Evolutionary conservation across 2,329 filamentous ascomycete species (phyloP).

Genomic region (Penicillium sp.): DNA sequence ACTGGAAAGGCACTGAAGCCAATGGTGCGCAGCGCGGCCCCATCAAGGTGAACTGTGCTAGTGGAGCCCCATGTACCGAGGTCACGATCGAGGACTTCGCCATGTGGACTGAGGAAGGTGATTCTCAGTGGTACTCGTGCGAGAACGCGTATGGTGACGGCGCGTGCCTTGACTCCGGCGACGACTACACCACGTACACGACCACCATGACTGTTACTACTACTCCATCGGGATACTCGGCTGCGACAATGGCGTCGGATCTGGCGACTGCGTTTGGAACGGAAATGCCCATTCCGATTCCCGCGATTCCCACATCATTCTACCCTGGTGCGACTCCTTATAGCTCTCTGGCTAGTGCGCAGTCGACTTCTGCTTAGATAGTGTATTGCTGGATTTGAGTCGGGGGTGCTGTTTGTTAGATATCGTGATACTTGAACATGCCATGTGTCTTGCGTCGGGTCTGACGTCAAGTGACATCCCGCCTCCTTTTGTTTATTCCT

Average conservation of each 20-base stretch:
- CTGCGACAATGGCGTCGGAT: slow-evolving; percentile 27
- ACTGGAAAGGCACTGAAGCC: slow-evolving; percentile 55
- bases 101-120: slow-evolving; percentile 43
- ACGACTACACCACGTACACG: slow-evolving; percentile 19
- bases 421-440: too few relatives aligned
- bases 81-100: slow-evolving; percentile 52
- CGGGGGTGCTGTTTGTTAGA: background rate
- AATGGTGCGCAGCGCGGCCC: slow-evolving; percentile 53
- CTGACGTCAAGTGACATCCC: background rate
- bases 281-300: slow-evolving; percentile 26
- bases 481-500: background rate
- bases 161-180: slow-evolving; percentile 43
- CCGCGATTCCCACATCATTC: slow-evolving; percentile 29
- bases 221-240: slow-evolving; percentile 29
- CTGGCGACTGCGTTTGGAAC: slow-evolving; percentile 26
- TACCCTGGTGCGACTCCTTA: slow-evolving; percentile 32
- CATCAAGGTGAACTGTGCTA: slow-evolving; percentile 53
- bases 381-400: background rate
- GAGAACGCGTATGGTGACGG: slow-evolving; percentile 50
- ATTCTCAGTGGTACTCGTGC: slow-evolving; percentile 43
- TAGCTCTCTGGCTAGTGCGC: slow-evolving; percentile 24
- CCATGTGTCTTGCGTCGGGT: too few relatives aligned
- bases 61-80: slow-evolving; percentile 52
- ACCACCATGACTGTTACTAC: slow-evolving; percentile 21
- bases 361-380: slow-evolving; percentile 6